Evolutionary conservation across 2,329 filamentous ascomycete genomes (phyloP).

Genomic region (Leptographium flavum): DNA sequence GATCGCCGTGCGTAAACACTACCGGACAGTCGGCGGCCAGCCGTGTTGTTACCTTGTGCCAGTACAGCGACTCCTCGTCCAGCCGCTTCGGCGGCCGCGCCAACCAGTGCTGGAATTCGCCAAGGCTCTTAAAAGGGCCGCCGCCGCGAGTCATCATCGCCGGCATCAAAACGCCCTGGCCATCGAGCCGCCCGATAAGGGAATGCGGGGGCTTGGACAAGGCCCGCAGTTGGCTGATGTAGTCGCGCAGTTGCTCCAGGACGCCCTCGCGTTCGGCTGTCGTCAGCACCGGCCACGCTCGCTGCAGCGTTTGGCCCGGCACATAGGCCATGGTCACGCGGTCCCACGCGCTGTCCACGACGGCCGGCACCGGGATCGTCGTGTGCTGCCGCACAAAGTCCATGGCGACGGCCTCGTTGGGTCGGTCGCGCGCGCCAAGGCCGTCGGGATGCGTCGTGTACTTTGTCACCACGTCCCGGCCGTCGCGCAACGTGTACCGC

Average conservation of each 20-base stretch:
- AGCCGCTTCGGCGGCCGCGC: constrained; percentile 10
- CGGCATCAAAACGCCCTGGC: constrained; percentile 12
- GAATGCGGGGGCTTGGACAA: constrained; percentile 1
- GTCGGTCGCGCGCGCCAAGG: constrained; percentile 7
- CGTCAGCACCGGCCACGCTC: constrained; percentile 12
- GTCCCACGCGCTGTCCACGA: constrained; percentile 16
- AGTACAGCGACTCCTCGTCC: constrained; percentile 10
- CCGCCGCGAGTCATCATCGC: constrained; percentile 13
- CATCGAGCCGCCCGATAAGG: constrained; percentile 13
- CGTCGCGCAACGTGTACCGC: too few species aligned
- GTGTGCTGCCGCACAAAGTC: constrained; percentile 13
- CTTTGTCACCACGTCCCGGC: constrained; percentile 12
- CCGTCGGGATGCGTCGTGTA: constrained; percentile 11
- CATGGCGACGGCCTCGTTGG: constrained; percentile 11
- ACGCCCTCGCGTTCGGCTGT: constrained; percentile 10
- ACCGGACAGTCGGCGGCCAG: constrained; percentile 9
- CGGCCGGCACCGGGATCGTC: constrained; percentile 14
- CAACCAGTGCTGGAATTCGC: constrained; percentile 14
- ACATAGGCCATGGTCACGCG: constrained; percentile 16
- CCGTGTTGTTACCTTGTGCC: constrained; percentile 14
- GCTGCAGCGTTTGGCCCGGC: constrained; percentile 13
- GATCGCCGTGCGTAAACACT: constrained; percentile 31
- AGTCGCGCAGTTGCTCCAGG: constrained; percentile 12
- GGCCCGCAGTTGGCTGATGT: constrained; percentile 12
- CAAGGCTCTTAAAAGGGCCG: constrained; percentile 11